phyloP scores from a whole-genome alignment of 331 rosid species.

The Prunus yedoensis region DNA sequence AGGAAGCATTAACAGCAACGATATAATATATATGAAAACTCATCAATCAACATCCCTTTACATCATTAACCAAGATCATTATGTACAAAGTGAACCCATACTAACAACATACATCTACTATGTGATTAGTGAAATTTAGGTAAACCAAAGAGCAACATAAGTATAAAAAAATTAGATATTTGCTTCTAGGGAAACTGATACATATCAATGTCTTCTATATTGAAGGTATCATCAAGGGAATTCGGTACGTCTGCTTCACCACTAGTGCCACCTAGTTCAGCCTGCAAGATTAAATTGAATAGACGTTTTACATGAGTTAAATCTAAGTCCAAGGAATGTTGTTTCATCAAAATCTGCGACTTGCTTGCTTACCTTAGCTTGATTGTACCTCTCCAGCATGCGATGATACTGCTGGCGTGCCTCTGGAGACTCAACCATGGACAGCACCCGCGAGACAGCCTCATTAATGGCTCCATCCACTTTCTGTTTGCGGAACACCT shows the following conservation, averaged over 20 bases:
- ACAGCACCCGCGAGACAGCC: conserved; percentile 74
- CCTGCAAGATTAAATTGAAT: conserved; percentile 41
- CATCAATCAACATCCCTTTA: conserved; percentile 12
- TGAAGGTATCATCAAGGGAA: conserved; percentile 20
- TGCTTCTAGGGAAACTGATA: conserved; percentile 33
- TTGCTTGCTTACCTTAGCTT: conserved; percentile 61
- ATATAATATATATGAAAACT: not conserved
- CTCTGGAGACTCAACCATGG: conserved; percentile 64
- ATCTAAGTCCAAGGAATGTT: not conserved
- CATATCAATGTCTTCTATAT: conserved; percentile 45
- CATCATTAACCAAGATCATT: conserved; percentile 33
- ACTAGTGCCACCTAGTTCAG: conserved; percentile 43
- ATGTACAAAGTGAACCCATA: conserved; percentile 24
- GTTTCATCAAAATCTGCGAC: no score
- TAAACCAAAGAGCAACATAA: conserved; percentile 12
- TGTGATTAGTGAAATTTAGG: conserved; percentile 16
- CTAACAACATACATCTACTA: conserved; percentile 12
- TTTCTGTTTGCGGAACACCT: conserved; percentile 74
- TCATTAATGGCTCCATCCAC: conserved; percentile 62
- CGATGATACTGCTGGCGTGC: conserved; percentile 93
- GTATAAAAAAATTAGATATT: conserved; percentile 15
- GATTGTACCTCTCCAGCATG: conserved; percentile 60
- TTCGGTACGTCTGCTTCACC: conserved; percentile 34
- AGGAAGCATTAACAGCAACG: conserved; percentile 1
- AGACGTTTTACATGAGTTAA: not conserved